These are phyloP conservation scores for Stachybotrys chartarum DNA, from an alignment of 2,329 filamentous ascomycete genomes.

Conservation along the genomic window DNA sequence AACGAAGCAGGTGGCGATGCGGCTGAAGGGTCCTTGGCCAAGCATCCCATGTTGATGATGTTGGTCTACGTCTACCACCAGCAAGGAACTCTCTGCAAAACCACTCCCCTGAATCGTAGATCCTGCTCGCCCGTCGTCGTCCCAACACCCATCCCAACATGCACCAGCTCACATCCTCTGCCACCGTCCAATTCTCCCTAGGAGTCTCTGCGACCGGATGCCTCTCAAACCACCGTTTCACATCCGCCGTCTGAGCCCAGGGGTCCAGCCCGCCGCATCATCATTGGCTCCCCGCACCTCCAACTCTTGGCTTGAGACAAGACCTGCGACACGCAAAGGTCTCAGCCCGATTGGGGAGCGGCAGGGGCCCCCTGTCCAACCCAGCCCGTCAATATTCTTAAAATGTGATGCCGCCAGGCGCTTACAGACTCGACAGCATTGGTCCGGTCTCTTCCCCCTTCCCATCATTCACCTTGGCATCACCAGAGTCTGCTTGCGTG, in stretches of 20 bases:
- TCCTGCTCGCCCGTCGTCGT: too few relatives aligned
- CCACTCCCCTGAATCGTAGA: too few relatives aligned
- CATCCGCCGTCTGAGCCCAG: background rate
- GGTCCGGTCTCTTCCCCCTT: background rate
- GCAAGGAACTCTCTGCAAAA: too few relatives aligned
- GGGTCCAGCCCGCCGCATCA: too few relatives aligned
- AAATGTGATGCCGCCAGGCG: background rate
- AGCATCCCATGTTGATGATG: too few relatives aligned
- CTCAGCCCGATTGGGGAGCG: background rate
- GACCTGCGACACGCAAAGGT: background rate
- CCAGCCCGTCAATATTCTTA: background rate
- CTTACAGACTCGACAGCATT: background rate
- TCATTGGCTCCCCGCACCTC: background rate
- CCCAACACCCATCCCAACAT: too few relatives aligned
- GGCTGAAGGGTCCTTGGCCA: too few relatives aligned
- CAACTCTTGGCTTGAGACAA: background rate
- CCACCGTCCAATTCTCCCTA: background rate
- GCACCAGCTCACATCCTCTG: too few relatives aligned
- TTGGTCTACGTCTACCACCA: too few relatives aligned
- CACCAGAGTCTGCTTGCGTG: background rate
- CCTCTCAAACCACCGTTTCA: background rate
- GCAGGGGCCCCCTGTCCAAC: background rate
- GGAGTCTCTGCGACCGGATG: background rate
- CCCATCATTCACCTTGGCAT: background rate
- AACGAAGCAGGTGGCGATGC: too few relatives aligned